Conservation (phyloP, 1,284 basidiomycete species). For the Taiwanofungus camphoratus region DNA sequence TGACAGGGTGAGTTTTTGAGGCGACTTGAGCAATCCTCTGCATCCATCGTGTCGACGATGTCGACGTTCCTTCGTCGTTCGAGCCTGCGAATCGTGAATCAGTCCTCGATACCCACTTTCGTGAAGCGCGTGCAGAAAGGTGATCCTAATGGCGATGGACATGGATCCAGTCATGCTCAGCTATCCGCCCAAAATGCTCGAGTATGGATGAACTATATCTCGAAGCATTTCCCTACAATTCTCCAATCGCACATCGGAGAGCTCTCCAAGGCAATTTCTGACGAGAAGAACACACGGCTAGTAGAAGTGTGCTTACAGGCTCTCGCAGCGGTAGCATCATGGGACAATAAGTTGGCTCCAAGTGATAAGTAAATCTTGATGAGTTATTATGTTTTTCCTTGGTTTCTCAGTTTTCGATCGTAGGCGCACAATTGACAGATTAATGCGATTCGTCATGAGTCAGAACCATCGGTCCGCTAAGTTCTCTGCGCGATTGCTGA, state of each 20-base stretch:
- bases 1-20: conserved; percentile 70
- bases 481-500: conserved; percentile 79
- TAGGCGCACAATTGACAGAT: conserved; percentile 64
- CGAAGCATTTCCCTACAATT: conserved; percentile 74
- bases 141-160: conserved; percentile 25
- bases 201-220: conserved; percentile 54
- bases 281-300: conserved; percentile 52
- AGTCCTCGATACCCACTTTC: conserved; percentile 80
- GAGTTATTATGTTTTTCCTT: conserved; percentile 2
- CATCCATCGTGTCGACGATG: conserved; percentile 66
- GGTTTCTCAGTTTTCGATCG: neutral
- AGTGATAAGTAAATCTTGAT: conserved; percentile 59
- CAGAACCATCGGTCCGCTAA: conserved; percentile 74
- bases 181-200: conserved; percentile 42
- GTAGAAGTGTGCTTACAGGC: conserved; percentile 74
- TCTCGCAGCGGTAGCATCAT: conserved; percentile 60
- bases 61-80: conserved; percentile 66
- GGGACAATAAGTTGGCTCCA: conserved; percentile 51
- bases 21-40: conserved; percentile 66
- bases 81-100: conserved; percentile 74
- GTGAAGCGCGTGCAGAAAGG: conserved; percentile 58
- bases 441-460: conserved; percentile 55
- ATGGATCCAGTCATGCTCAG: conserved; percentile 30
- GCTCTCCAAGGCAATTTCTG: conserved; percentile 65
- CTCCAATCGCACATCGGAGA: conserved; percentile 73